Base-by-base conservation (phyloP, 768 basidiomycete genomes). In the Rhizopogon vinicolor region DNA sequence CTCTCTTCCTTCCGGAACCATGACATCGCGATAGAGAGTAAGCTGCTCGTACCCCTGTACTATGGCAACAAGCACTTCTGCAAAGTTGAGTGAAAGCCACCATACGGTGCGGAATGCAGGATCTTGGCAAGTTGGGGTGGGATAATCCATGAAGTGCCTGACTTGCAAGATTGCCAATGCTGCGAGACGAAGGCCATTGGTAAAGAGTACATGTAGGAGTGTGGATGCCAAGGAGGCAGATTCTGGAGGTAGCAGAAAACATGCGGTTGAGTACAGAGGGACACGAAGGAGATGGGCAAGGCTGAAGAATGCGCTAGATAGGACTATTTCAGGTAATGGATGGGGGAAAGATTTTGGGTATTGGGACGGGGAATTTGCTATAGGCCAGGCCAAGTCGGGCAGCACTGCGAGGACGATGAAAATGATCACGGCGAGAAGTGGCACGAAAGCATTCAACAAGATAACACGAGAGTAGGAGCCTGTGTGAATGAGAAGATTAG, bases 71-170 rank as follows among this genome's bases (percentile, higher is more conserved):
- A 79, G 59, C 5, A 85, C 85, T 60, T 90, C 91, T 4, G 83
- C 85, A 7, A 79, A 69, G 12, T 87, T 86, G 2, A 92, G 73
- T 2, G 86, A 85, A 39, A 89, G 71, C 85, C 85, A 89, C 89
- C 90, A 91, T 3, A 87, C 81, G 31, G 81, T 76, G 19, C 70
- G 66, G 72, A 93, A 93, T 3, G 82, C 79, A 1, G 73, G 63
- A 58, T 84, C 76, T 53, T 68, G 72, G 75, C 81, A 85, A 7
- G 80, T 83, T 41, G 85, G 78, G 33, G 68, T 71, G 48, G 75
- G 65, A 56, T 64, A 63, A 29, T 64, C 62, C 62, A 75, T 72
- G 57, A 76, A 70, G 49, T 76, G 74, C 35, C 78, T 77, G 46
- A 84, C 74, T 39, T 76, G 74, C 14, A 85, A 75, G 54, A 85